Percentiles rank a stretch among this genome's conserved stretches.
Evolutionary conservation across 2,329 filamentous ascomycete genomes (phyloP).

Genomic region (Cladophialophora yegresii): DNA sequence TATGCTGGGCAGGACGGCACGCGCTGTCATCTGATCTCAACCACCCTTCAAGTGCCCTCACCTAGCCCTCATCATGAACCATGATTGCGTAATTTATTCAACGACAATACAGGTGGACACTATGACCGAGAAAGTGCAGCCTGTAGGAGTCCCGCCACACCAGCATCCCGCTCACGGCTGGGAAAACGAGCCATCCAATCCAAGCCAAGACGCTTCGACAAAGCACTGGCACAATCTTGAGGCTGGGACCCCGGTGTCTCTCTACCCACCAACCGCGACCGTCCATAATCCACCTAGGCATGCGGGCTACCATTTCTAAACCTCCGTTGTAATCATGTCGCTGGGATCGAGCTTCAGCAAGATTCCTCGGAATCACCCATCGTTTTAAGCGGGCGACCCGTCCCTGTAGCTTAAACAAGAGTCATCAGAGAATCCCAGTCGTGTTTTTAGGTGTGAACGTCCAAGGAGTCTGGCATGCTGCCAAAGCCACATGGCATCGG

Average conservation of each 20-base stretch:
- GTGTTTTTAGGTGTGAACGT: not conserved
- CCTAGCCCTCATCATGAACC: not conserved
- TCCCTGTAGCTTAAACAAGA: constrained; percentile 1
- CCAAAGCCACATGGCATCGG: not conserved
- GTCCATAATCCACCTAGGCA: not conserved
- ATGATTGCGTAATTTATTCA: not conserved
- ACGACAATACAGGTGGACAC: not conserved
- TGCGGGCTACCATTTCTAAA: not conserved
- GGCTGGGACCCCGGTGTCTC: not conserved
- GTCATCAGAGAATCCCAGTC: not conserved
- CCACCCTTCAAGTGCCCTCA: not conserved
- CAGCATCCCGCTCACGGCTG: constrained; percentile 6
- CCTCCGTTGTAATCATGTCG: not conserved
- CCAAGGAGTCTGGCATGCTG: not conserved
- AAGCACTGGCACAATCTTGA: not conserved
- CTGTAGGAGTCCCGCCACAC: not conserved
- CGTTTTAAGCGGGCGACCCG: not conserved
- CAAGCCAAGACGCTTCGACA: not conserved
- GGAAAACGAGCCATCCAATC: constrained; percentile 14
- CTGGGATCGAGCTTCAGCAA: not conserved
- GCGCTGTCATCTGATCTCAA: not conserved
- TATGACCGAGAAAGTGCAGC: not conserved
- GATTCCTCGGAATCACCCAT: not conserved
- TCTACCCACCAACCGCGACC: constrained; percentile 3
- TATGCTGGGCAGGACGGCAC: not conserved